Evolutionary conservation across 768 basidiomycete species (phyloP).

Genomic region (Boletus sp.): DNA sequence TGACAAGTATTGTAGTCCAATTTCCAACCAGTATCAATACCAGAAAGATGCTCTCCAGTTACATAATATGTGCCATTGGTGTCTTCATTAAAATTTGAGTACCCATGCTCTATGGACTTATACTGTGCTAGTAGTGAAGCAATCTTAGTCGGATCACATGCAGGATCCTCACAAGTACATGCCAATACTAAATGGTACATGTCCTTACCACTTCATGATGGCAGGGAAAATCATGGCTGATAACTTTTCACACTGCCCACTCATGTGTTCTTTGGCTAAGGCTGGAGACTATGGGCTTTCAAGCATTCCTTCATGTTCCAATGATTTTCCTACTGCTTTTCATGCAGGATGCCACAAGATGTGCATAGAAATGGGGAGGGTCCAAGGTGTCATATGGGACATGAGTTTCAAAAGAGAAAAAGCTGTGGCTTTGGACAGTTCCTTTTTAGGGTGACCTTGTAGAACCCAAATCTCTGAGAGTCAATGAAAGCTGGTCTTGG

Average conservation of each 20-base stretch:
- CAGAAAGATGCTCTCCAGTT: too few species aligned
- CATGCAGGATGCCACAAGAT: constrained; percentile 1
- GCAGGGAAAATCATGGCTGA: background rate
- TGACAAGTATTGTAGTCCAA: too few species aligned
- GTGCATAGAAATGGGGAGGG: background rate
- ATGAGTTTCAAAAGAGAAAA: fast-evolving
- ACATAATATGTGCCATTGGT: too few species aligned
- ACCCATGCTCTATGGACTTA: background rate
- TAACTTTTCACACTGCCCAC: background rate
- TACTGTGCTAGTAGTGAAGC: background rate
- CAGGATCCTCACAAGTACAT: constrained; percentile 1
- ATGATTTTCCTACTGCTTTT: background rate
- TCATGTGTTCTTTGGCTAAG: too few species aligned
- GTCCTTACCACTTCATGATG: constrained; percentile 7
- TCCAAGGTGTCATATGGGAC: background rate
- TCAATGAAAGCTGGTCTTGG: background rate
- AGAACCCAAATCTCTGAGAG: background rate
- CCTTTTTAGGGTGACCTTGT: background rate
- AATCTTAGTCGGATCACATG: background rate
- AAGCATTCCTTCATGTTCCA: background rate
- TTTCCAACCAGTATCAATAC: too few species aligned
- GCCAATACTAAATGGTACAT: constrained; percentile 1
- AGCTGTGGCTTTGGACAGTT: background rate
- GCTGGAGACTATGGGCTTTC: background rate
- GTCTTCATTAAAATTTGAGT: background rate